Evolutionary conservation across 345 rosid species (phyloP), one percentile per base, ranked within the genome.

Genomic region (Gossypium herbaceum): DNA sequence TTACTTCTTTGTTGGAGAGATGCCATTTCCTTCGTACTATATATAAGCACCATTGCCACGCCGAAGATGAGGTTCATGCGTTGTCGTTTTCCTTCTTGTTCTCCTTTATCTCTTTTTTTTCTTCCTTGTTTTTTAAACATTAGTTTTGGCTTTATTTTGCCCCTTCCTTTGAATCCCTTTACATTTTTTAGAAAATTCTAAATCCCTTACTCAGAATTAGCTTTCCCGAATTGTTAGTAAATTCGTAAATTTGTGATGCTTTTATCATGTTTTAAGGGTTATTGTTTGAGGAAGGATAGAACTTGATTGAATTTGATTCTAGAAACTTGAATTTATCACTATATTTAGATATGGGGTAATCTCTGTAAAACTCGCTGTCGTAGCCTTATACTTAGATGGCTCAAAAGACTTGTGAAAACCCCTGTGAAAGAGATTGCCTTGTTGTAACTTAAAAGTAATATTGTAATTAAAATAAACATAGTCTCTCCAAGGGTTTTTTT

Each of bases 1-100:
- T 86, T 54, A 47, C 70, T 73, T 85, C 85, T 19, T 82, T 89
- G 82, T 56, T 86, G 60, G 77, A 86, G 73, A 76, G 84, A 55
- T 89, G 79, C 72, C 88, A 80, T 67, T 85, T 89, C 58, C 75
- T 89, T 44, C 86, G 91, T 48, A 48, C 82, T 20, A 89, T 89
- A 66, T 89, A 89, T 51, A 88, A 82, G 84, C 88, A 89, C 76
- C 94, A 89, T 83, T 89, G 90, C 86, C 84, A 83, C 82, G 94
- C 91, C 25, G 94, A 89, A 76, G 94, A 89, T 67, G 91, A 85
- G 91, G 94, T 89, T 58, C 16, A 68, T 55, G 3, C 27, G 66
- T 70, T 45, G 78, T 76, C 68, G 9, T 58, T 75, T 45, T 20
- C 62, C 16, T 48, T 48, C 13, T 52, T 47, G 15, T 11, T 48